Evolutionary conservation across 2,329 filamentous ascomycete species (phyloP).

Genomic region (Onygena corvina): DNA sequence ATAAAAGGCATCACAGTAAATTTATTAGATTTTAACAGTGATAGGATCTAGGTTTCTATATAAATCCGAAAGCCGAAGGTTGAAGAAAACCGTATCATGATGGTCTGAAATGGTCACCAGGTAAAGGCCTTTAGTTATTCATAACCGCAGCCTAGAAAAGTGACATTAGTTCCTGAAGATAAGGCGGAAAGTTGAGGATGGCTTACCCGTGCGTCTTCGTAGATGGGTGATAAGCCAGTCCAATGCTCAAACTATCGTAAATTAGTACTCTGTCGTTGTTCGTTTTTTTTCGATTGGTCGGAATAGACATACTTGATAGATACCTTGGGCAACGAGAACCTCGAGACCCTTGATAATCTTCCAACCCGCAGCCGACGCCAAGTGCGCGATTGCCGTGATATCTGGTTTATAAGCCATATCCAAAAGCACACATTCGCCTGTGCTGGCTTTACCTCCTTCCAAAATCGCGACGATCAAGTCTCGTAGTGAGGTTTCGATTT

Average conservation of each 20-base stretch:
- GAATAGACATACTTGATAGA: constrained; percentile 56
- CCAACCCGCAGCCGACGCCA: constrained; percentile 71
- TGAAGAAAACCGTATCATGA: no score
- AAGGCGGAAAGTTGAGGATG: not conserved
- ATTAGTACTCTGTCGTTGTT: not conserved
- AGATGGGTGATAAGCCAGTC: constrained; percentile 1
- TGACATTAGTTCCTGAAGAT: not conserved
- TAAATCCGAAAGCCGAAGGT: no score
- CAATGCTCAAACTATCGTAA: not conserved
- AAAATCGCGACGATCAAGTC: constrained; percentile 51
- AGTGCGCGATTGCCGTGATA: constrained; percentile 69
- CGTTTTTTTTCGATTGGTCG: not conserved
- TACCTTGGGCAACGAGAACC: constrained; percentile 72
- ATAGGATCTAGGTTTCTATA: no score
- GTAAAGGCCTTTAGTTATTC: constrained; percentile 4
- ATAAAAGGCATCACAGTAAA: not conserved
- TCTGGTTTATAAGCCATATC: constrained; percentile 96
- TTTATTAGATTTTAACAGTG: no score
- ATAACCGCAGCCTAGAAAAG: constrained; percentile 3
- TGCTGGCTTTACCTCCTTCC: constrained; percentile 21
- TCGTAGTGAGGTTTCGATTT: constrained; percentile 61
- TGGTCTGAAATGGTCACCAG: no score
- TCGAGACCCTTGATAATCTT: constrained; percentile 74
- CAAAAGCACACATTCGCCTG: constrained; percentile 50
- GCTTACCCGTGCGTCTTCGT: constrained; percentile 1